These are phyloP conservation scores for Dictyostelium intermedium DNA, from an alignment of 78 protist species.

Conservation along the genomic window DNA sequence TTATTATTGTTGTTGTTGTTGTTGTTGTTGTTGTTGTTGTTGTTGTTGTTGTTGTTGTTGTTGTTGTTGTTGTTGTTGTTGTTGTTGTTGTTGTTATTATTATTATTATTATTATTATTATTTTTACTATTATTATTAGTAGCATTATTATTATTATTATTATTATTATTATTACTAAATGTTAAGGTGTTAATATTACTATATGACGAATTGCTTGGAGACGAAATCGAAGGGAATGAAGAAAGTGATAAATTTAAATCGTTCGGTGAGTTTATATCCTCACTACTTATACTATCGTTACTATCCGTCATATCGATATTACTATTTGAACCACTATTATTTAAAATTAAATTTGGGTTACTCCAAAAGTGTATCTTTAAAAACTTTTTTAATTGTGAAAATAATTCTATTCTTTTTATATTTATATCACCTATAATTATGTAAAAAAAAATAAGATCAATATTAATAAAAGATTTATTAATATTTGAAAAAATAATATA, in stretches of 20 bases:
- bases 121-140: not conserved
- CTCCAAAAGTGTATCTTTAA: conserved; percentile 1
- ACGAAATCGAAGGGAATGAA: not conserved
- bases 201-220: not conserved
- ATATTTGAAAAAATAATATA: not conserved
- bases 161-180: not conserved
- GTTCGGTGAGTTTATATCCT: not conserved
- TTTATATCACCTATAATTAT: not conserved
- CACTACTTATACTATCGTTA: not conserved
- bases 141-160: not conserved
- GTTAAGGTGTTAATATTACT: not conserved
- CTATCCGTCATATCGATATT: not conserved
- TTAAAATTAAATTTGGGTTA: not conserved
- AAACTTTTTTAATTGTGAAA: conserved; percentile 9
- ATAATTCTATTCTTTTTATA: not conserved
- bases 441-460: no score
- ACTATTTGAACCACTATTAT: not conserved
- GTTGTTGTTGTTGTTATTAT: not conserved
- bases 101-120: no score
- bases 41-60: no score
- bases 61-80: no score
- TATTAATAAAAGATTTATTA: not conserved
- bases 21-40: no score
- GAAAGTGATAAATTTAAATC: conserved; percentile 4
- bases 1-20: no score